Evolutionary conservation across 2,329 filamentous ascomycete genomes (phyloP), one percentile per base, ranked within the genome.

Genomic region (Penicillium expansum): DNA sequence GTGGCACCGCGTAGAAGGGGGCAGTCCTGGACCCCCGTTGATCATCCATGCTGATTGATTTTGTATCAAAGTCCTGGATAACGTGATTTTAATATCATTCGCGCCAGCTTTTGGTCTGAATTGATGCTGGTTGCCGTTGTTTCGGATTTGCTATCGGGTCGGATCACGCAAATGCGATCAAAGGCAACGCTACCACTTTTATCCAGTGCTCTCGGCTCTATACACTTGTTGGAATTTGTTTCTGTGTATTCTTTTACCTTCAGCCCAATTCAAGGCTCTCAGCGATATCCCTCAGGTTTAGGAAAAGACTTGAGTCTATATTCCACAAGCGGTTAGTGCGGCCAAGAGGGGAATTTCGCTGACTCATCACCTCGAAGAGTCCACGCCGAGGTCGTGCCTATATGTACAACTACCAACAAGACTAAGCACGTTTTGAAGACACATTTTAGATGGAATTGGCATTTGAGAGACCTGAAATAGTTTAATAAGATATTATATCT

Each of bases 1-100:
- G 64, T 3, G 83, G 82, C 38, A 88, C 76, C 9, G 67, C 58
- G 66, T 82, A 82, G 68, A 77, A 79, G 0, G 82, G 79, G 32
- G 78, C 77, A 38, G 70, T 74, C 54, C 71, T 61, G 4, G 62
- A 48, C 14, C 52, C 59, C 16, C 61, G 60, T 13, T 60, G 49
- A 7, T 64, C 53, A 3, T 67, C 62, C 70, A 71, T 72, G 16
- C 2, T 48, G 4, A 11, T 18, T 10, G 5, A 27, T 20, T 20
- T 24, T 10, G 10, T n/a, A 20, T 41, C 30, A 42, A 42, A 22
- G 24, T 35, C 39, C 42, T 24, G 22, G 32, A 45, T 22, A 4
- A 11, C 14, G 32, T 14, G 35, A 24, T 52, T 59, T 45, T n/a
- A 56, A 43, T 37, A 29, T 52, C 16, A 16, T 50, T 48, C 38